These are phyloP conservation scores for Rhododendron henanense DNA, from an alignment of 148 eudicot genomes.

Conservation along the genomic window DNA sequence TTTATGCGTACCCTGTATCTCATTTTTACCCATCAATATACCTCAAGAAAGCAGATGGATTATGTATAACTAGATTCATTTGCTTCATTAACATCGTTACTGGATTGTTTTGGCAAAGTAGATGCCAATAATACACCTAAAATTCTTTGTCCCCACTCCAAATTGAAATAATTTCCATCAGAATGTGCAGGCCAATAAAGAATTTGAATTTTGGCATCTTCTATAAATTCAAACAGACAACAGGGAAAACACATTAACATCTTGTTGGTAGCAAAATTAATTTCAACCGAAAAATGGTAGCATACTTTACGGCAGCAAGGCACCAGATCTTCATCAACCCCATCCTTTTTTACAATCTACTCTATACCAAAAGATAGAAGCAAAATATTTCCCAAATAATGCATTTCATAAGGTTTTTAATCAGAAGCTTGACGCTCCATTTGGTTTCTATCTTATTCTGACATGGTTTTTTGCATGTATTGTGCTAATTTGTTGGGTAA, in stretches of 20 bases:
- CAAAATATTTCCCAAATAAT: background rate
- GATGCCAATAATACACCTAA: background rate
- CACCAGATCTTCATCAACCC: background rate
- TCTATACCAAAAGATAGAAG: background rate
- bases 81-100: no score
- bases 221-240: background rate
- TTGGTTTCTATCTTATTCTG: no score
- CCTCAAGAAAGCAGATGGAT: no score
- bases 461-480: no score
- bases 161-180: background rate
- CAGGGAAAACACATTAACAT: background rate
- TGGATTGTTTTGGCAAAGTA: no score
- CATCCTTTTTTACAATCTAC: background rate
- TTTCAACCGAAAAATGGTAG: background rate
- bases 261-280: no score
- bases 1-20: no score
- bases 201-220: background rate
- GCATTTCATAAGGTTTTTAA: no score
- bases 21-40: no score
- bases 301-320: background rate
- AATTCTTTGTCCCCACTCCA: background rate
- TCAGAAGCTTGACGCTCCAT: no score
- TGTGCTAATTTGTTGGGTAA: constrained; percentile 31
- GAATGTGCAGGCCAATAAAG: background rate
- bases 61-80: no score